Percentiles rank a stretch among this genome's conserved stretches.
Conservation (phyloP, 805 yeast genomes). For the Nakazawaea holstii region DNA sequence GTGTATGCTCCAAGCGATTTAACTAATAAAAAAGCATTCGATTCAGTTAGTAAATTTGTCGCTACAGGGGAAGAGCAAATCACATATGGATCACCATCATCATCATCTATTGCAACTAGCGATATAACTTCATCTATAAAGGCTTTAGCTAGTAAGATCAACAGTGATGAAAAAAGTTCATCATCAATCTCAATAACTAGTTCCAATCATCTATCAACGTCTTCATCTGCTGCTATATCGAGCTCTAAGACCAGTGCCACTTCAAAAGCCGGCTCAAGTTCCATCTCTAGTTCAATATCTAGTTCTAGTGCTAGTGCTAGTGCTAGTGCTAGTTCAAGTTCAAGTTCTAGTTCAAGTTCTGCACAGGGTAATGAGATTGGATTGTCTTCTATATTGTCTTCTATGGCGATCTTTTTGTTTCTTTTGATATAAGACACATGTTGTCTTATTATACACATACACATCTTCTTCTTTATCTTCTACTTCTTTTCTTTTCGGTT, state of each 20-base stretch:
- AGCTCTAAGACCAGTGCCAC: background rate
- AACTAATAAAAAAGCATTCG: background rate
- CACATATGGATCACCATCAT: background rate
- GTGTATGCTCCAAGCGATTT: slow-evolving; percentile 25
- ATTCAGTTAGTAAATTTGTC: background rate
- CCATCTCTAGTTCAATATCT: no score
- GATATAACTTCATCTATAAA: no score
- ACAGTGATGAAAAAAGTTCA: no score
- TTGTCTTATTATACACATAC: no score
- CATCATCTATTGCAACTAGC: background rate
- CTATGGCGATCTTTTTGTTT: background rate
- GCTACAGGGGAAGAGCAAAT: background rate
- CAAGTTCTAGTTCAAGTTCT: background rate
- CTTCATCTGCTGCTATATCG: background rate
- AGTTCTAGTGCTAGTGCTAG: background rate
- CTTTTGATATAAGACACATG: background rate
- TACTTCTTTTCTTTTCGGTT: no score
- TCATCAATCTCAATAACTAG: no score
- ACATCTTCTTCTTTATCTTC: no score
- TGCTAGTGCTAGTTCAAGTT: background rate
- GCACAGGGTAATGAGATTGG: background rate
- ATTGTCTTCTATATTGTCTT: background rate
- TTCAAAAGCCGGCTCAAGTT: no score
- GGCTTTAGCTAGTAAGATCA: no score
- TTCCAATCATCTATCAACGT: background rate